Conservation (phyloP, 2,329 filamentous ascomycete species). For the Paraphoma sp. region DNA sequence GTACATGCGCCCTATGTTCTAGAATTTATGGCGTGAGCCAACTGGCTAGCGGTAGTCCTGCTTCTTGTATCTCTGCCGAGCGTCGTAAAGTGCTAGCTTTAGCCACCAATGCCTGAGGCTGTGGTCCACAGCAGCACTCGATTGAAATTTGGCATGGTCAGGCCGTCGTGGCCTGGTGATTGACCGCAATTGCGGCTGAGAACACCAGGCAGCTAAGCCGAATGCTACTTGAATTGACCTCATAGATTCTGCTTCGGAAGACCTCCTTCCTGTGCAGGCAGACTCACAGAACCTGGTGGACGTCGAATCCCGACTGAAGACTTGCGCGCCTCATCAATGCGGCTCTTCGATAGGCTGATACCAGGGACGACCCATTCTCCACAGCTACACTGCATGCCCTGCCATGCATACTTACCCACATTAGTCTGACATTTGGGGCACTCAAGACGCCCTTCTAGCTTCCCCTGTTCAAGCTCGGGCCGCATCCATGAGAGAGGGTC, state of each 20-base stretch:
- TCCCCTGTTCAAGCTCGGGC: constrained; percentile 78
- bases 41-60: too few relatives aligned
- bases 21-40: too few relatives aligned
- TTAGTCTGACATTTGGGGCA: constrained; percentile 87
- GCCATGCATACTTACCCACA: constrained; percentile 94
- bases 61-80: too few relatives aligned
- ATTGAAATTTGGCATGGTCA: not conserved
- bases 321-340: constrained; percentile 73
- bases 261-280: not conserved
- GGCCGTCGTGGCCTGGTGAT: not conserved
- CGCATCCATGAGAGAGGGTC: constrained; percentile 97
- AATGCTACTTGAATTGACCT: not conserved
- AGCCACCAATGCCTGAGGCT: too few relatives aligned
- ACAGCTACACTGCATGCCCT: constrained; percentile 91
- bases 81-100: too few relatives aligned
- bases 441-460: constrained; percentile 80
- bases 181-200: not conserved
- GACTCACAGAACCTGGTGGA: constrained; percentile 34
- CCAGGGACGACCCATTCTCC: constrained; percentile 89
- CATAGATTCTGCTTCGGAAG: constrained; percentile 2
- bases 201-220: not conserved
- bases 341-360: constrained; percentile 82
- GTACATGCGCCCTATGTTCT: too few relatives aligned
- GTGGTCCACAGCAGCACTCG: not conserved
- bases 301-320: constrained; percentile 40